Evolutionary conservation across 345 rosid species (phyloP).

Genomic region (Excoecaria agallocha): DNA sequence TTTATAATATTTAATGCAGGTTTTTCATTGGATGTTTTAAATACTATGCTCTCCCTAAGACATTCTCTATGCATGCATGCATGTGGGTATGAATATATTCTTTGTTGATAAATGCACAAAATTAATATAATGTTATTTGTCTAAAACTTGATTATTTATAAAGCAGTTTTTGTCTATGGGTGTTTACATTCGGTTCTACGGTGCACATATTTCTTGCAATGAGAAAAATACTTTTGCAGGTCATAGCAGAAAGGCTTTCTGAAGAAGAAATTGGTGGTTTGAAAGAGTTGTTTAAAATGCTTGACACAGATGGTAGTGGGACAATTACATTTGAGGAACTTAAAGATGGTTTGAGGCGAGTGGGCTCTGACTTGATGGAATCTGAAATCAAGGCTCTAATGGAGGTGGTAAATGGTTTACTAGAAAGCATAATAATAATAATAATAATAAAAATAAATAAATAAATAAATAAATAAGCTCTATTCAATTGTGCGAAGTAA

Average conservation of each 20-base stretch:
- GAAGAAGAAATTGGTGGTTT: constrained; percentile 98
- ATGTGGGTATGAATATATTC: too few relatives aligned
- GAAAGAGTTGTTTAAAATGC: constrained; percentile 90
- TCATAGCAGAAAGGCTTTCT: constrained; percentile 93
- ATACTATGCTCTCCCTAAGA: background rate
- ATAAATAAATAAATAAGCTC: too few relatives aligned
- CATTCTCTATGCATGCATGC: background rate
- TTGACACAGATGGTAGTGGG: constrained; percentile 91
- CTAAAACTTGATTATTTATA: too few relatives aligned
- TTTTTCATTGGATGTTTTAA: background rate
- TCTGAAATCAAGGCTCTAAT: constrained; percentile 84
- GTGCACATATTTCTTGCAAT: constrained; percentile 10
- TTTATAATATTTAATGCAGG: background rate
- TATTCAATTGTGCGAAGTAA: background rate
- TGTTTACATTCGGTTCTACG: background rate
- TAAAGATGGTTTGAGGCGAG: constrained; percentile 73
- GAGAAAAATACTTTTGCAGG: constrained; percentile 42
- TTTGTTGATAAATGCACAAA: too few relatives aligned
- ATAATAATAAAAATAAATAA: too few relatives aligned
- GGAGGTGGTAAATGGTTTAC: constrained; percentile 70
- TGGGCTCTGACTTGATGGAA: constrained; percentile 88
- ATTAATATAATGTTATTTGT: too few relatives aligned
- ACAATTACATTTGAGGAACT: constrained; percentile 90
- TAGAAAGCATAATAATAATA: background rate
- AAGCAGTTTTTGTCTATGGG: too few relatives aligned